Evolutionary conservation across 495 filamentous ascomycete genomes (phyloP).

Genomic region (Penicillium paxilli): DNA sequence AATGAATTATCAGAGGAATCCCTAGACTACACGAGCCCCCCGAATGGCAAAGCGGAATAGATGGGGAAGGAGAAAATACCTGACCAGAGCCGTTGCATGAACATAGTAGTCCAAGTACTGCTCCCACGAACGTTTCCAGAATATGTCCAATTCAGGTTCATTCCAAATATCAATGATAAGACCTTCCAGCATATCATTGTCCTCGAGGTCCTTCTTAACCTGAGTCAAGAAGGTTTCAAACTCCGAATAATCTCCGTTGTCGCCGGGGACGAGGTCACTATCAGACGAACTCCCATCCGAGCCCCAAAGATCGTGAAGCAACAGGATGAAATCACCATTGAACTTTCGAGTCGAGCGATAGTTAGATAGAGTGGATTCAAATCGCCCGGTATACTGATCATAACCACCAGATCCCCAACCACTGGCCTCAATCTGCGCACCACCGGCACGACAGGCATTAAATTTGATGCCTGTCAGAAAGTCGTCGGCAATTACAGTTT

Average conservation of each 20-base stretch:
- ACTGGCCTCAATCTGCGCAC: slow-evolving; percentile 16
- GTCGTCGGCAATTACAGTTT: slow-evolving; percentile 22
- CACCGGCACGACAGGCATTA: slow-evolving; percentile 19
- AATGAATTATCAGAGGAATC: slow-evolving; percentile 21
- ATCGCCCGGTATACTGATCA: slow-evolving; percentile 27
- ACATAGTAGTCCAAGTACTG: slow-evolving; percentile 35
- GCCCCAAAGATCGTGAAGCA: slow-evolving; percentile 46
- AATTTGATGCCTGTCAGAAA: slow-evolving; percentile 24
- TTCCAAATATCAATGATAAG: slow-evolving; percentile 45
- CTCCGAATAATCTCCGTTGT: slow-evolving; percentile 38
- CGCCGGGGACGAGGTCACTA: slow-evolving; percentile 32
- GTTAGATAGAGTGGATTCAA: slow-evolving; percentile 39
- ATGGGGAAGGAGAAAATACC: too few species aligned
- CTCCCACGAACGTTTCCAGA: slow-evolving; percentile 31
- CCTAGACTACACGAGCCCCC: too few species aligned
- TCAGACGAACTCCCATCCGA: slow-evolving; percentile 24
- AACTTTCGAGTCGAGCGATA: slow-evolving; percentile 36
- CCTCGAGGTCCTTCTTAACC: slow-evolving; percentile 31
- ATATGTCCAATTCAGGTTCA: slow-evolving; percentile 36
- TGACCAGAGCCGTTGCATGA: too few species aligned
- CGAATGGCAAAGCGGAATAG: too few species aligned
- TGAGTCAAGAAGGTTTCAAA: slow-evolving; percentile 36
- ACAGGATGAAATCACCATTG: slow-evolving; percentile 37
- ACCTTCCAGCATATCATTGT: slow-evolving; percentile 28
- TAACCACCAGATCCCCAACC: slow-evolving; percentile 24